These are phyloP conservation scores for Aspergillus sp. DNA, from an alignment of 2,329 filamentous ascomycete genomes.

Conservation along the genomic window DNA sequence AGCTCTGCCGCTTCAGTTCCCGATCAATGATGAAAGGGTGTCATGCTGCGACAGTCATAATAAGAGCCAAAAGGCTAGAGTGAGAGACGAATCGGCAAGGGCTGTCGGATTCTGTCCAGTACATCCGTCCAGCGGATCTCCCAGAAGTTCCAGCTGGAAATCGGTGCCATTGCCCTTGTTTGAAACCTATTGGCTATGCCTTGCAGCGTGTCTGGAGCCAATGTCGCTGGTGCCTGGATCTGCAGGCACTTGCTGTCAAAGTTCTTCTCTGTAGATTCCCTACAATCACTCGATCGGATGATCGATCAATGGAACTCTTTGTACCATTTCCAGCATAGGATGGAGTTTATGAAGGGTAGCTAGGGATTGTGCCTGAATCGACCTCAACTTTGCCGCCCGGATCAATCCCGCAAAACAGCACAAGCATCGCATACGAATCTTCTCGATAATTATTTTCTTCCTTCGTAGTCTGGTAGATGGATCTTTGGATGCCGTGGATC, in stretches of 20 bases:
- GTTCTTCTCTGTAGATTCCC: not conserved
- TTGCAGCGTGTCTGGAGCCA: slow-evolving; percentile 14
- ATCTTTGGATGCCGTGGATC: not conserved
- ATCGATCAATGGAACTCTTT: too few relatives aligned
- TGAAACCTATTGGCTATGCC: slow-evolving; percentile 16
- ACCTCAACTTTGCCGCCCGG: too few relatives aligned
- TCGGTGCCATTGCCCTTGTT: slow-evolving; percentile 10
- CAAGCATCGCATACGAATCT: too few relatives aligned
- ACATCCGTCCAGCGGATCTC: not conserved
- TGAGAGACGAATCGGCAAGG: not conserved
- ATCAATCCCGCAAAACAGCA: too few relatives aligned
- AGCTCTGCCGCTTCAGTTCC: too few relatives aligned
- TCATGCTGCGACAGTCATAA: not conserved
- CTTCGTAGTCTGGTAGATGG: not conserved
- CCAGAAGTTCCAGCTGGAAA: not conserved
- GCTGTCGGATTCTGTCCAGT: not conserved
- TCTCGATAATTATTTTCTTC: not conserved
- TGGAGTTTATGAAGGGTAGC: too few relatives aligned
- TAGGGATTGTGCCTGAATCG: too few relatives aligned
- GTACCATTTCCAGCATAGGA: too few relatives aligned
- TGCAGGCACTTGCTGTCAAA: not conserved
- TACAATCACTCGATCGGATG: not conserved
- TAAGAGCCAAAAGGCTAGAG: not conserved
- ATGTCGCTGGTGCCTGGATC: not conserved
- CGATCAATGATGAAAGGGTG: too few relatives aligned